Conservation (phyloP, 1,284 basidiomycete genomes). For the Ceratobasidium sp. region DNA sequence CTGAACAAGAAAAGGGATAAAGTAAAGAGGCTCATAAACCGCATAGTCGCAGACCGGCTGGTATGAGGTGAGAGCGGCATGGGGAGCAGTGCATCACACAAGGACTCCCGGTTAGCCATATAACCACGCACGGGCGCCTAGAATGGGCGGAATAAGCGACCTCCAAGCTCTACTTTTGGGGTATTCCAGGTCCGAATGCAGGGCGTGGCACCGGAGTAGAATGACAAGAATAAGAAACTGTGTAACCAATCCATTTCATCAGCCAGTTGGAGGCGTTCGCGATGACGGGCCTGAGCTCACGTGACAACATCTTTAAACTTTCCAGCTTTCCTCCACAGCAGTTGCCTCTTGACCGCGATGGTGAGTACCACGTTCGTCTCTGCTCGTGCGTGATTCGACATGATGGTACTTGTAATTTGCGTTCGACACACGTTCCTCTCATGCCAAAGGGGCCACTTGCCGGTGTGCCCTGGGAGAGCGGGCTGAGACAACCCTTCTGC, state of each 20-base stretch:
- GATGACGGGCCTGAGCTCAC: constrained; percentile 4
- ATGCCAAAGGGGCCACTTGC: constrained; percentile 72
- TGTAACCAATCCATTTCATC: not conserved
- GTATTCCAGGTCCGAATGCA: not conserved
- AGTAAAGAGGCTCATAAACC: constrained; percentile 25
- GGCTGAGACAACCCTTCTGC: constrained; percentile 68
- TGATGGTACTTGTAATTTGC: constrained; percentile 83
- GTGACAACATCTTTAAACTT: constrained; percentile 8
- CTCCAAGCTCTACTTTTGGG: not conserved
- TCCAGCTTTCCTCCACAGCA: not conserved
- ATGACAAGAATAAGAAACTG: not conserved
- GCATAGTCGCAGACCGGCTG: constrained; percentile 4
- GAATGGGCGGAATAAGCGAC: not conserved
- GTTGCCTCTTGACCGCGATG: not conserved
- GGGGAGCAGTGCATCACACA: constrained; percentile 34
- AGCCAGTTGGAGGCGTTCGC: not conserved
- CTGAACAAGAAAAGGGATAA: constrained; percentile 22
- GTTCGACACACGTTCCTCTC: constrained; percentile 67
- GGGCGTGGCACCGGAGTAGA: not conserved
- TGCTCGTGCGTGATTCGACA: constrained; percentile 42
- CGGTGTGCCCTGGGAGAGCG: constrained; percentile 69
- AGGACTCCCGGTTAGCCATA: constrained; percentile 20
- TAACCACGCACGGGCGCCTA: constrained; percentile 5
- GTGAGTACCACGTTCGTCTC: constrained; percentile 26
- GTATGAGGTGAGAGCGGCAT: constrained; percentile 26